phyloP scores from a whole-genome alignment of 768 basidiomycete species.

The Dendrothele bispora region DNA sequence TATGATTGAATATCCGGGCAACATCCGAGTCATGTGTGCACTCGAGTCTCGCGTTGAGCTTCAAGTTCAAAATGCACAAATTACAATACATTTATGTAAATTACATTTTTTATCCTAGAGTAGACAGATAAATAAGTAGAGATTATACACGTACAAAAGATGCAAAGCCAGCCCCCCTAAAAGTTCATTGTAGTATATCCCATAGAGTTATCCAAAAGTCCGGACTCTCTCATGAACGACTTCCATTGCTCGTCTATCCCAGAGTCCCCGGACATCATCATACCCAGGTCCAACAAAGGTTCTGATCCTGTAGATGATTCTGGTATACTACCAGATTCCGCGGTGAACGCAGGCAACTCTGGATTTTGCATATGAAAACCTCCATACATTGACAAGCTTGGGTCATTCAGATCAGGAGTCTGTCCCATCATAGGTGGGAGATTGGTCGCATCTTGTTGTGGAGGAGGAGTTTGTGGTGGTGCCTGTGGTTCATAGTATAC shows the following conservation, averaged over 20 bases:
- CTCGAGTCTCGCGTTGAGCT: no score
- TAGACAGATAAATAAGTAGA: neutral
- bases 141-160: slow-evolving; percentile 1
- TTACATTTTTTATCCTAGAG: neutral
- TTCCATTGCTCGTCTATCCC: slow-evolving; percentile 68
- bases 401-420: no score
- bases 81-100: slow-evolving; percentile 1
- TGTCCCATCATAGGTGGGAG: no score
- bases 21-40: no score
- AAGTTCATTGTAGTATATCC: no score
- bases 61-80: neutral
- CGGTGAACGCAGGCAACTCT: neutral
- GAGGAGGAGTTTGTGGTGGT: no score
- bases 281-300: slow-evolving; percentile 40
- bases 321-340: slow-evolving; percentile 17
- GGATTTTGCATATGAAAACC: neutral
- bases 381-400: no score
- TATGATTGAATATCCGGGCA: no score
- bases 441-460: no score
- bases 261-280: slow-evolving; percentile 58
- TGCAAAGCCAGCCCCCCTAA: no score
- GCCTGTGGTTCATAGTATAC: no score
- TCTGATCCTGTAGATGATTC: slow-evolving; percentile 30
- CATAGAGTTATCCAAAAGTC: slow-evolving; percentile 41
- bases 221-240: slow-evolving; percentile 63